Conservation (phyloP, 768 basidiomycete species). For the Chalciporus chontae region DNA sequence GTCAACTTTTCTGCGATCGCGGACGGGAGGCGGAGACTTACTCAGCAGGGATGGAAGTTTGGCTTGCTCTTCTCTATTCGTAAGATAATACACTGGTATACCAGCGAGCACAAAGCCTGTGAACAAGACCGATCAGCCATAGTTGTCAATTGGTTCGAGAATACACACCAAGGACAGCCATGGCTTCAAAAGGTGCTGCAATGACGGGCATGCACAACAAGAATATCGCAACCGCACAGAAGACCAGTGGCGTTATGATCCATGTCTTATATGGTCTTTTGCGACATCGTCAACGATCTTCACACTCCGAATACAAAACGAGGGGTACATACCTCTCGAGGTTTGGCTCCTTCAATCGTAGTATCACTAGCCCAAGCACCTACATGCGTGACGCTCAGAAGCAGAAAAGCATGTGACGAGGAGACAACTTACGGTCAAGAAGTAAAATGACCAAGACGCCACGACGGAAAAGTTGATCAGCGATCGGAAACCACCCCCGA, state of each 20-base stretch:
- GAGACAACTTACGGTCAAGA: slow-evolving; percentile 60
- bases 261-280: slow-evolving; percentile 89
- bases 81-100: slow-evolving; percentile 80
- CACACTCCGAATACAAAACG: background rate
- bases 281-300: background rate
- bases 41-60: slow-evolving; percentile 30
- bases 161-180: slow-evolving; percentile 76
- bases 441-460: slow-evolving; percentile 85
- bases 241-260: slow-evolving; percentile 85
- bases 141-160: background rate
- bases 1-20: background rate
- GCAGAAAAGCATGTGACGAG: background rate
- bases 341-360: slow-evolving; percentile 87
- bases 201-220: slow-evolving; percentile 92
- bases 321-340: slow-evolving; percentile 59
- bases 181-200: slow-evolving; percentile 85
- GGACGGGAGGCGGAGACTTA: slow-evolving; percentile 28
- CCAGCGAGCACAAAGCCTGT: slow-evolving; percentile 76
- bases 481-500: slow-evolving; percentile 87
- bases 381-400: slow-evolving; percentile 25
- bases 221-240: slow-evolving; percentile 63
- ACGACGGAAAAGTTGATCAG: slow-evolving; percentile 89
- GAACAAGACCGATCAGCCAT: background rate
- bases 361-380: slow-evolving; percentile 85
- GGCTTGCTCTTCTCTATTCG: slow-evolving; percentile 49